Conservation (phyloP, 176 grass and related monocot species). For the Eragrostis nindensis region DNA sequence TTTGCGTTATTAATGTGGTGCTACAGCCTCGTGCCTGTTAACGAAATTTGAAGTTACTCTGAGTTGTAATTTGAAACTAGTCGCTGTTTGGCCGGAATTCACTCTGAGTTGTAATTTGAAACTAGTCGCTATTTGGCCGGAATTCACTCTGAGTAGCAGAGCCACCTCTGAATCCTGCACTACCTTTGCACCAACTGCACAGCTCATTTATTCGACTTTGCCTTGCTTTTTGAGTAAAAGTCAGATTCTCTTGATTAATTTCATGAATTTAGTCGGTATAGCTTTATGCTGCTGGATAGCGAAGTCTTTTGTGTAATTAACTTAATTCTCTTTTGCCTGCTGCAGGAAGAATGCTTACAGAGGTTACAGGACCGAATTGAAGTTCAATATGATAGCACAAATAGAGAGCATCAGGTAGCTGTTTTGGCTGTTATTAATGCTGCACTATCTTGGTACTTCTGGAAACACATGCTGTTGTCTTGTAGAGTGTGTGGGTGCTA, state of each 20-base stretch:
- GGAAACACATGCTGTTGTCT: slow-evolving; percentile 12
- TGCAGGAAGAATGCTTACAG: slow-evolving; percentile 87
- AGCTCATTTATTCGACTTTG: neutral
- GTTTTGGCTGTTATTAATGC: slow-evolving; percentile 1
- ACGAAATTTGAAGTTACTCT: neutral
- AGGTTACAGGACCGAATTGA: slow-evolving; percentile 87
- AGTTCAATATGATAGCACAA: slow-evolving; percentile 79
- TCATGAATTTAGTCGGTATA: neutral
- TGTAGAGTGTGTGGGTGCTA: neutral
- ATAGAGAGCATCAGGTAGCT: slow-evolving; percentile 88
- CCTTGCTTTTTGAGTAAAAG: neutral
- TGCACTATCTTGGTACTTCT: slow-evolving; percentile 10
- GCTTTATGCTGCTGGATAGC: neutral
- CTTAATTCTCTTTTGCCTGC: neutral
- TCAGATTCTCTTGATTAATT: neutral
- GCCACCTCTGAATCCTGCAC: neutral
- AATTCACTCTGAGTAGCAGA: slow-evolving; percentile 17
- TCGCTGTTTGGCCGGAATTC: neutral
- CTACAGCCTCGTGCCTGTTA: neutral
- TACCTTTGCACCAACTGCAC: neutral
- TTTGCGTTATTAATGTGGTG: neutral
- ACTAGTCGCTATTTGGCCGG: neutral
- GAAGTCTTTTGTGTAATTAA: slow-evolving; percentile 15
- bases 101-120: neutral
- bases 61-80: neutral